Conservation (phyloP, 2,329 filamentous ascomycete genomes). For the Neofusicoccum sp. region DNA sequence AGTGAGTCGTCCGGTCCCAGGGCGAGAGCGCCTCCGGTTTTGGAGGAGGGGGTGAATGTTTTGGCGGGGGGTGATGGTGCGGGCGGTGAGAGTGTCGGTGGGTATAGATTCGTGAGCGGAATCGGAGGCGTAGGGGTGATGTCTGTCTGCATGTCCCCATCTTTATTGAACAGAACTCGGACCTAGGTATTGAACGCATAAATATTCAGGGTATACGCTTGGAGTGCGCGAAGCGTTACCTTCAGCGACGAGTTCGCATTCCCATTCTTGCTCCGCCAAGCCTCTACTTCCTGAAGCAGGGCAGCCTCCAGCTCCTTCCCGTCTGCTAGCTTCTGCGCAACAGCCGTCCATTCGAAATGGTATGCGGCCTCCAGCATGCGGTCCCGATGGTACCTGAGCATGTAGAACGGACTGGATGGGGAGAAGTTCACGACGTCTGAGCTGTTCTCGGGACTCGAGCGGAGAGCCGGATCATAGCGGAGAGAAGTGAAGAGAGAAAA, state of each 20-base stretch:
- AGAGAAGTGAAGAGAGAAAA: slow-evolving; percentile 42
- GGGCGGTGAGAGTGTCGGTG: slow-evolving; percentile 50
- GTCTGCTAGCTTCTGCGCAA: slow-evolving; percentile 33
- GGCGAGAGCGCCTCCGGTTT: slow-evolving; percentile 35
- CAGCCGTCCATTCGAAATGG: slow-evolving; percentile 48
- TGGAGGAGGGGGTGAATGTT: slow-evolving; percentile 32
- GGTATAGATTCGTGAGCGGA: slow-evolving; percentile 57
- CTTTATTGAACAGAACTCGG: slow-evolving; percentile 53
- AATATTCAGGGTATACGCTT: neutral
- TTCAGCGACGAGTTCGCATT: slow-evolving; percentile 30
- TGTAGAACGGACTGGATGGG: slow-evolving; percentile 67
- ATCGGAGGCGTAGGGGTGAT: slow-evolving; percentile 40
- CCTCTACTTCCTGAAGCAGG: slow-evolving; percentile 33
- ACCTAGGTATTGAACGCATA: slow-evolving; percentile 48
- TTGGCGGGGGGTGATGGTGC: slow-evolving; percentile 24
- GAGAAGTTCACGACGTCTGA: slow-evolving; percentile 50
- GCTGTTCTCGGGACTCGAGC: slow-evolving; percentile 39
- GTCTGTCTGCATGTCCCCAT: slow-evolving; percentile 38
- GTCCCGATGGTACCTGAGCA: slow-evolving; percentile 75
- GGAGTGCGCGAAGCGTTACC: slow-evolving; percentile 13
- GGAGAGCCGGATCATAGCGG: slow-evolving; percentile 39
- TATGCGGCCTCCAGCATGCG: slow-evolving; percentile 64
- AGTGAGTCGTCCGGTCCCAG: slow-evolving; percentile 32
- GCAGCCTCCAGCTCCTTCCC: slow-evolving; percentile 33
- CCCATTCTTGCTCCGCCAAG: slow-evolving; percentile 20